These are phyloP conservation scores for Cryptosporidium meleagridis DNA, from an alignment of 169 alveolate genomes.

Conservation along the genomic window DNA sequence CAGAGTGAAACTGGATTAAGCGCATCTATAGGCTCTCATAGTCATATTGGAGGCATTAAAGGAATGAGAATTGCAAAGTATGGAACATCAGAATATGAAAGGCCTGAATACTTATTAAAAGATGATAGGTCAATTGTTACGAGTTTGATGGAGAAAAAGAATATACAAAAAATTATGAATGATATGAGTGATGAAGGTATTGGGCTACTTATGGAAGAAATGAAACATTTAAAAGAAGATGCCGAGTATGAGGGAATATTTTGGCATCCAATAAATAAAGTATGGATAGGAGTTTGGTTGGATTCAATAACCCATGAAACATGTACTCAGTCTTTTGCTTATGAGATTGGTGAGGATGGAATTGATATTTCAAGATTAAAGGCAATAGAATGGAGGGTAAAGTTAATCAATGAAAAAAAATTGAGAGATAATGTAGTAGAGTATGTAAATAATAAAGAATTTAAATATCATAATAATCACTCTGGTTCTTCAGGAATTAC, in stretches of 20 bases:
- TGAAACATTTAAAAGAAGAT: conserved; percentile 66
- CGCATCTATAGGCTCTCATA: background rate
- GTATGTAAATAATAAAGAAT: conserved; percentile 55
- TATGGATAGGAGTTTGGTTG: conserved; percentile 73
- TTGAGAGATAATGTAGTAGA: conserved; percentile 66
- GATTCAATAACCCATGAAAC: conserved; percentile 68
- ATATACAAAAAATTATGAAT: conserved; percentile 25
- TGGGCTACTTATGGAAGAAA: conserved; percentile 51
- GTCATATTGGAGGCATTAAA: background rate
- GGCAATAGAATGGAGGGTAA: conserved; percentile 61
- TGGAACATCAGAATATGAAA: background rate
- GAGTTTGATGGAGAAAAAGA: conserved; percentile 8
- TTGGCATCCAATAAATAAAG: conserved; percentile 73
- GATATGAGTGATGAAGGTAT: conserved; percentile 47
- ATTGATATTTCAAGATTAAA: conserved; percentile 64
- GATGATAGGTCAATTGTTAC: background rate
- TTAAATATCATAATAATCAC: conserved; percentile 1
- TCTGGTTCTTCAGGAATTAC: background rate
- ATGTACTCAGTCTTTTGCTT: conserved; percentile 63
- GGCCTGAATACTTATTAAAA: background rate
- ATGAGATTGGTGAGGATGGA: conserved; percentile 56
- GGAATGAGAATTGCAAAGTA: background rate
- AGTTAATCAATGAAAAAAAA: conserved; percentile 49
- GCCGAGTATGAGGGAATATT: conserved; percentile 61
- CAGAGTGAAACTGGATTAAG: background rate